phyloP scores from a whole-genome alignment of 1,284 basidiomycete genomes.

The Sporisorium reilianum region DNA sequence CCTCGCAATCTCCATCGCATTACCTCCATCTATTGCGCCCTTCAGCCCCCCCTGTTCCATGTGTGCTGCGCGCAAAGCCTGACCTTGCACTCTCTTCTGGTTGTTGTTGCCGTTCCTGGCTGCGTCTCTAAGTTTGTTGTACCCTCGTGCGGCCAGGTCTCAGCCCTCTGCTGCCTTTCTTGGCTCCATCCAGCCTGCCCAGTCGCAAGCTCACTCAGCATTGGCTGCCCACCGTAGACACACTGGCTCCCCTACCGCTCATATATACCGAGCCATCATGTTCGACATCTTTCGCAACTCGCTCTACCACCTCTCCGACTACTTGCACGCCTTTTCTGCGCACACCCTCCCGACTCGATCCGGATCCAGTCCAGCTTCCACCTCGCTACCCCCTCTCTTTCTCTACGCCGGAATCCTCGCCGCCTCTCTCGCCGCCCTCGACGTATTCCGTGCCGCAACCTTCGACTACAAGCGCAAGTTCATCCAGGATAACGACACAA shows the following conservation, averaged over 20 bases:
- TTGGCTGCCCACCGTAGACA: neutral
- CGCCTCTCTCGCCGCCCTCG: conserved; percentile 21
- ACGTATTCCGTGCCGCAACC: conserved; percentile 15
- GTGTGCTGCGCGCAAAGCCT: neutral
- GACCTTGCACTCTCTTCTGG: neutral
- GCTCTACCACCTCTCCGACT: conserved; percentile 24
- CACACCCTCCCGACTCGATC: conserved; percentile 10
- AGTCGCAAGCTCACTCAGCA: conserved; percentile 8
- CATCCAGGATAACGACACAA: conserved; percentile 33
- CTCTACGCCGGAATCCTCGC: conserved; percentile 29
- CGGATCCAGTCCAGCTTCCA: conserved; percentile 1
- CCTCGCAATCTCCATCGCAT: neutral
- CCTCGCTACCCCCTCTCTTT: conserved; percentile 11
- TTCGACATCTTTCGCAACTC: conserved; percentile 25
- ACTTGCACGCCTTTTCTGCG: conserved; percentile 22
- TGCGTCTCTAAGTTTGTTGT: neutral
- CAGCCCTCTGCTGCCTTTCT: neutral
- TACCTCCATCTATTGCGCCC: neutral
- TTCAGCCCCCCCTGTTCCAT: neutral
- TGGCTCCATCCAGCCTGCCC: neutral
- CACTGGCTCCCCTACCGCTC: neutral
- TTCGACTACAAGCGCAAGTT: conserved; percentile 36
- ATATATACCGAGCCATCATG: conserved; percentile 28
- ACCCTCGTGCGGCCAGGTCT: neutral
- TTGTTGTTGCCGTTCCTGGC: neutral